phyloP scores from a whole-genome alignment of 2,329 filamentous ascomycete genomes.

The Microdochium paspali region DNA sequence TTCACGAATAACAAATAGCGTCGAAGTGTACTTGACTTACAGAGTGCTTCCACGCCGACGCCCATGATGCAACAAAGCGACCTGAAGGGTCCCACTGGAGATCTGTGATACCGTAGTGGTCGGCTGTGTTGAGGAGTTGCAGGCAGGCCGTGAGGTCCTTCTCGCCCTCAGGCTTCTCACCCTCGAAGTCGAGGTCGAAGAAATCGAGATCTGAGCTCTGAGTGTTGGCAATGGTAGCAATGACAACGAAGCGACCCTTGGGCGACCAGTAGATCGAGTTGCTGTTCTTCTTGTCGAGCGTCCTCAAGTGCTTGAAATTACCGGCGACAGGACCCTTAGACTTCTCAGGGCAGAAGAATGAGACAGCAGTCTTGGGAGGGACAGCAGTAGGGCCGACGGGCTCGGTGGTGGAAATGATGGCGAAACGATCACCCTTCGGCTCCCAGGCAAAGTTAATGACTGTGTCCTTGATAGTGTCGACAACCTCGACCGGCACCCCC shows the following conservation, averaged over 20 bases:
- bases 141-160: slow-evolving; percentile 93
- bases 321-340: slow-evolving; percentile 70
- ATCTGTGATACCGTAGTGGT: slow-evolving; percentile 97
- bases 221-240: slow-evolving; percentile 86
- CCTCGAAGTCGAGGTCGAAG: slow-evolving; percentile 95
- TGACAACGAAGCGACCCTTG: slow-evolving; percentile 85
- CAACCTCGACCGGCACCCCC: slow-evolving; percentile 94
- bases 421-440: slow-evolving; percentile 93
- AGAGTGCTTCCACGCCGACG: slow-evolving; percentile 89
- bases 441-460: slow-evolving; percentile 99
- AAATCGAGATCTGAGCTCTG: slow-evolving; percentile 96
- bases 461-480: slow-evolving; percentile 95
- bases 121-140: slow-evolving; percentile 84
- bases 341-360: slow-evolving; percentile 97
- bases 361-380: slow-evolving; percentile 84
- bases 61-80: slow-evolving; percentile 87
- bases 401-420: slow-evolving; percentile 92
- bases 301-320: slow-evolving; percentile 94
- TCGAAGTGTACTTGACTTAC: too few species aligned
- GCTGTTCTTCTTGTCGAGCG: slow-evolving; percentile 97
- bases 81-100: slow-evolving; percentile 97
- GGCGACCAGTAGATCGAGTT: slow-evolving; percentile 99
- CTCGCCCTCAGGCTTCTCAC: slow-evolving; percentile 85
- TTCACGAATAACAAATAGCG: background rate
- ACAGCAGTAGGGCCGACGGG: slow-evolving; percentile 69